Base-by-base conservation (phyloP, 352 stramenopile species). In the Peronosclerospora sorghi region DNA sequence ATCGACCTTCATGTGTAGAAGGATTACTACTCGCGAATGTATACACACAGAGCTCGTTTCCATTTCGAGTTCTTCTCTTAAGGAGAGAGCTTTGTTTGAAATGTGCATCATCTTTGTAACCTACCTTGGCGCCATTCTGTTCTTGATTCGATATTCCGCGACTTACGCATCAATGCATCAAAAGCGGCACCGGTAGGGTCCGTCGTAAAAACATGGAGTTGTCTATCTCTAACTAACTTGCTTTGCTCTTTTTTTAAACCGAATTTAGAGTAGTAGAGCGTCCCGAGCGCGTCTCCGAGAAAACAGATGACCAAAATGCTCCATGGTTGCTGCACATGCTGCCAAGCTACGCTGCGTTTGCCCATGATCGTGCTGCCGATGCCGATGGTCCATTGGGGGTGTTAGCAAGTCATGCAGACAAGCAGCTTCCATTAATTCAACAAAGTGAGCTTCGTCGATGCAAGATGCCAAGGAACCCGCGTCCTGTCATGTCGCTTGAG, bases 321-420 rank as follows among this genome's bases (percentile, higher is more conserved):
- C 23, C 45, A 18, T 50, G 45, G 30, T 54, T 62, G 46, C 49
- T 45, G 15, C 58, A 35, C 1, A 20, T 68, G 32, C 47, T 54
- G 13, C 45, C 58, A 24, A 61, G 44, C 29, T 35, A 35, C 23
- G 46, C 41, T 10, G 48, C 43, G 17, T 44, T 52, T 19, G 9
- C 45, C 29, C 44, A 42, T 9, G 50, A 55, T 15, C 48, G 34
- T 18, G 42, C 44, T 4, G 36, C 53, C 13, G 41, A 63, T 4
- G 36, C 53, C 13, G 41, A 63, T 32, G 32, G 45, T 5, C 24
- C 63, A 27, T 34, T 67, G 15, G 58, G 54, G 13, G 24, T 64
- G 26, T 41, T 67, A 12, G 58, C 58, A 14, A 60, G 28, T 5
- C 58, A 67, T 37, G 58, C 58, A 14, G 54, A 63, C 28, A 67